These are phyloP conservation scores for Pyrenophora graminea DNA, from an alignment of 2,329 filamentous ascomycete species.

Conservation along the genomic window DNA sequence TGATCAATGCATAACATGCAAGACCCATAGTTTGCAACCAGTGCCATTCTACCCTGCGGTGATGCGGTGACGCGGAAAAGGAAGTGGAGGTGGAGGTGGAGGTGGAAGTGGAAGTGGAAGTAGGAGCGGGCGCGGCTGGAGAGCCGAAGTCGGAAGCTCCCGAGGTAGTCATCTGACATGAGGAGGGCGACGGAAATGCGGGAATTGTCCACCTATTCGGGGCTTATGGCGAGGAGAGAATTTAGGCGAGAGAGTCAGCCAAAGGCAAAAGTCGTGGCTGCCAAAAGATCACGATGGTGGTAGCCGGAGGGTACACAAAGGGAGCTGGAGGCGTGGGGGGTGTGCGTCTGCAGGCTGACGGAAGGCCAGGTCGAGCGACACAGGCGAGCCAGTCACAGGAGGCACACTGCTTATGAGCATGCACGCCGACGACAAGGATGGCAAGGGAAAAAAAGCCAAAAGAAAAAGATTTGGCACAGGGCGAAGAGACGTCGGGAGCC, in stretches of 20 bases:
- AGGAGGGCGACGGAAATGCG: background rate
- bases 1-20: background rate
- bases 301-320: background rate
- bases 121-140: slow-evolving; percentile 4
- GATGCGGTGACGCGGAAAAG: background rate
- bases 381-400: slow-evolving; percentile 26
- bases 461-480: slow-evolving; percentile 4
- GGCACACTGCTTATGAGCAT: slow-evolving; percentile 2
- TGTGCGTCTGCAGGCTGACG: slow-evolving; percentile 10
- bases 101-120: background rate
- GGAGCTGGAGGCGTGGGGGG: slow-evolving; percentile 1
- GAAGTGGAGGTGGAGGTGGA: background rate
- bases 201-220: too few relatives aligned
- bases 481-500: slow-evolving; percentile 5
- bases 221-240: background rate
- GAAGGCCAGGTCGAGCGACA: slow-evolving; percentile 14
- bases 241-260: background rate
- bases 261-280: background rate
- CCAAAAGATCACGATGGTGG: too few relatives aligned
- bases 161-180: background rate
- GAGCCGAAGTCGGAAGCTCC: slow-evolving; percentile 6
- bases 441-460: slow-evolving; percentile 10
- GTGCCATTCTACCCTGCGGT: background rate
- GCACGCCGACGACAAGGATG: background rate
- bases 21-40: background rate